Base-by-base conservation (phyloP, 164 flowering plant genomes). In the Platanus orientalis region DNA sequence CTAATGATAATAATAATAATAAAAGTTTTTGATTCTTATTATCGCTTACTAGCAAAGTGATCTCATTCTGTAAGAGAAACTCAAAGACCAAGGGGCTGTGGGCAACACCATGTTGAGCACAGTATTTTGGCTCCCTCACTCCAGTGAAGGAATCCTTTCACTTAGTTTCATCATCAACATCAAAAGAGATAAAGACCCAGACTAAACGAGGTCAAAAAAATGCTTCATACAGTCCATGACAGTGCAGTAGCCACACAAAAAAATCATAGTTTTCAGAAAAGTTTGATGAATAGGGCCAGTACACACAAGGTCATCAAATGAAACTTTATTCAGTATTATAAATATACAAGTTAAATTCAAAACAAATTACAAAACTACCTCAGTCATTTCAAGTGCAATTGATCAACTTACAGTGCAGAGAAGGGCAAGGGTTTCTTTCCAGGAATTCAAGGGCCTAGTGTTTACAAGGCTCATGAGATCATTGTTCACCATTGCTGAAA, bases 381-480 rank as follows among this genome's bases (percentile, higher is more conserved):
- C 5, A 34, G 39, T 10, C 10, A 5, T 34, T 34, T 34, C 39
- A 5, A n/a, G 10, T 1, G n/a, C 48, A 28, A 17, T 25, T 54
- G 40, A 67, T 54, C 45, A 70, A 80, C 98, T 88, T 80, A 95
- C 99, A 44, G 92, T 82, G 75, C 99, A 95, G 16, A 95, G 80
- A 71, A 92, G 95, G 23, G 97, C 98, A 72, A 95, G 90, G 17
- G 98, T 92, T 71, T 92, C 96, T 69, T 87, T 89, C 98, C 98
- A 92, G 60, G 83, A 82, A 55, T 78, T 78, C 63, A 92, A 76
- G 0, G 99, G 94, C 64, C 99, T 84, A 19, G 89, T 72, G 62
- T 88, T 83, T 1, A 90, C 93, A 68, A 95, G 87, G 82, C 80
- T 88, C 86, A 79, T 74, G 19, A 95, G 86, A 76, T 95, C 99